Evolutionary conservation across 1,284 basidiomycete genomes (phyloP).

Genomic region (Leccinum pachyderme): DNA sequence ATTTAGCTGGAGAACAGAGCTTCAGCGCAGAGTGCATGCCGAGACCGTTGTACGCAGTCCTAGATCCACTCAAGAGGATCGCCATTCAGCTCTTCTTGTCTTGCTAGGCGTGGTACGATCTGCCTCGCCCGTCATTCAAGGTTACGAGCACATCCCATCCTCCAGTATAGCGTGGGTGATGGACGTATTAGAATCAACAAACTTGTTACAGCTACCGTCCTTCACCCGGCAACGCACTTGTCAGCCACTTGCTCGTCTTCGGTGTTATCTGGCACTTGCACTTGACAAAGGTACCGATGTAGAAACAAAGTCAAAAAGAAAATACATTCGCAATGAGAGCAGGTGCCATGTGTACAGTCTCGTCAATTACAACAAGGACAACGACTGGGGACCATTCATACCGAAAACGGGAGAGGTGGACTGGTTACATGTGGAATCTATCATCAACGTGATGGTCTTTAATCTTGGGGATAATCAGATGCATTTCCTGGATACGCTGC

Average conservation of each 20-base stretch:
- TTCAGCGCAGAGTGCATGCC: conserved; percentile 41
- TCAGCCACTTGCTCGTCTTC: conserved; percentile 35
- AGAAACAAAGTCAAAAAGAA: conserved; percentile 29
- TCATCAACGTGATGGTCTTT: conserved; percentile 55
- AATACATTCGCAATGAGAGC: conserved; percentile 42
- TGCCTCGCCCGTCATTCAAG: conserved; percentile 36
- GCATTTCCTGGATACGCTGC: conserved; percentile 39
- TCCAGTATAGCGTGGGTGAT: conserved; percentile 42
- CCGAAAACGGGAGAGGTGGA: conserved; percentile 41
- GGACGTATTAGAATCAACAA: conserved; percentile 35
- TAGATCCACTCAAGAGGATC: conserved; percentile 29
- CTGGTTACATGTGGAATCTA: conserved; percentile 60
- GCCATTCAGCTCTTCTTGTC: conserved; percentile 39
- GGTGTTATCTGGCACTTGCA: conserved; percentile 45
- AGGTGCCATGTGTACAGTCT: conserved; percentile 63
- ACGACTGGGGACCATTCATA: conserved; percentile 56
- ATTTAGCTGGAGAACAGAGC: conserved; percentile 40
- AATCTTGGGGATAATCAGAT: conserved; percentile 53
- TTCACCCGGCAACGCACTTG: conserved; percentile 18
- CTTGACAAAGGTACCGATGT: conserved; percentile 31
- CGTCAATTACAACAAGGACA: conserved; percentile 49
- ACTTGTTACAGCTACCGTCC: conserved; percentile 32
- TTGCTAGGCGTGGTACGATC: conserved; percentile 44
- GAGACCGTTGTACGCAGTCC: conserved; percentile 33
- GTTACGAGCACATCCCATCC: conserved; percentile 30